Percentiles rank a stretch among this genome's conserved stretches.
phyloP scores from a whole-genome alignment of 257 asterid species.

The Solanum chilense region DNA sequence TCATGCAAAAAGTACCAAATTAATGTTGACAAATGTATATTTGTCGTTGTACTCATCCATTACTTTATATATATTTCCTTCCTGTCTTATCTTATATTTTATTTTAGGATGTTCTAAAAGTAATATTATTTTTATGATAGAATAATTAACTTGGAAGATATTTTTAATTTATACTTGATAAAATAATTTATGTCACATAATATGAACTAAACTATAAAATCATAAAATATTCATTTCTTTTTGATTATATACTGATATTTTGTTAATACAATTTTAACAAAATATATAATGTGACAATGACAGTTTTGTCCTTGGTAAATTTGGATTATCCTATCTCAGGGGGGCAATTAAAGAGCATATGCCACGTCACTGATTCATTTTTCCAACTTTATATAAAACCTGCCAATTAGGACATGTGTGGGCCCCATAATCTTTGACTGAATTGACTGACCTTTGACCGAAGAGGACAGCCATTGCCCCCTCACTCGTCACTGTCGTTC shows the following conservation, averaged over 20 bases:
- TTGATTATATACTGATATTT: neutral
- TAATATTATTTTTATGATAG: neutral
- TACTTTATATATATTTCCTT: neutral
- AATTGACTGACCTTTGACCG: conserved; percentile 24
- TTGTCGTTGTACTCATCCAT: neutral
- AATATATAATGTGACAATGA: neutral
- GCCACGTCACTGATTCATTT: conserved; percentile 4
- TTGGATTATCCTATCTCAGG: neutral
- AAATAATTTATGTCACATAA: neutral
- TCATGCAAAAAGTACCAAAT: conserved; percentile 3
- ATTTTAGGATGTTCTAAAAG: neutral
- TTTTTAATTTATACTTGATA: neutral
- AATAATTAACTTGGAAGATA: neutral
- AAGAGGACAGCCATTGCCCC: conserved; percentile 27
- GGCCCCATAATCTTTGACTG: conserved; percentile 44
- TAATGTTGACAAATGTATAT: conserved; percentile 1
- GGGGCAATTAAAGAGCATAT: neutral
- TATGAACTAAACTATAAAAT: neutral
- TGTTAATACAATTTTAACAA: neutral
- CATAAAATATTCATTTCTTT: neutral
- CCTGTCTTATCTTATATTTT: neutral
- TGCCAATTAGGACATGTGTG: conserved; percentile 8
- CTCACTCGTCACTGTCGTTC: conserved; percentile 45
- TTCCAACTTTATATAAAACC: neutral
- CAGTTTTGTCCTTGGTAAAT: neutral